These are phyloP conservation scores for Pseudoneurospora amorphoporcata DNA, from an alignment of 495 filamentous ascomycete genomes.

Conservation along the genomic window DNA sequence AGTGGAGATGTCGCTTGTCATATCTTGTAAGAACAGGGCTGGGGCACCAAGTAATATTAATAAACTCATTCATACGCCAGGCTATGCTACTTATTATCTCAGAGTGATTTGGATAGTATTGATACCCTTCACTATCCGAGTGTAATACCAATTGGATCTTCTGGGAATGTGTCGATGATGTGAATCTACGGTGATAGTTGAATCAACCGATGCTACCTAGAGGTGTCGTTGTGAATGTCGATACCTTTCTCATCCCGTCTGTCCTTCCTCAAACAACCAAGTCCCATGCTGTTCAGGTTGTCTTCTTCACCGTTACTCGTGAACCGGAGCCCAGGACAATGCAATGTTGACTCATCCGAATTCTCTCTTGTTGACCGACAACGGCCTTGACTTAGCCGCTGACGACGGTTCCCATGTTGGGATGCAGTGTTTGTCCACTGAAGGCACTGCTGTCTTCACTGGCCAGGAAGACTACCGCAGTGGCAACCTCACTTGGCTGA, in stretches of 20 bases:
- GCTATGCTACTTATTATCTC: background rate
- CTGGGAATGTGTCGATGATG: background rate
- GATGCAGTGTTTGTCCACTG: constrained; percentile 52
- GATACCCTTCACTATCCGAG: background rate
- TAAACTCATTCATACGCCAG: background rate
- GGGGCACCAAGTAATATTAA: background rate
- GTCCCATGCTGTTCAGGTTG: background rate
- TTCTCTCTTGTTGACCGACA: background rate
- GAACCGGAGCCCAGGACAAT: background rate
- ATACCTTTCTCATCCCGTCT: background rate
- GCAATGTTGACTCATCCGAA: background rate
- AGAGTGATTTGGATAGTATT: background rate
- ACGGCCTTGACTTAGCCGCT: constrained; percentile 36
- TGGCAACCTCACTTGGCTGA: constrained; percentile 71
- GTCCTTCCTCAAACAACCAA: background rate
- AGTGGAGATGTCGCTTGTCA: background rate
- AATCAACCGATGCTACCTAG: background rate
- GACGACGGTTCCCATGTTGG: constrained; percentile 55
- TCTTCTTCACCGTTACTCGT: background rate
- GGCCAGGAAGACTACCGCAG: constrained; percentile 79
- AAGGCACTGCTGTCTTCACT: constrained; percentile 63
- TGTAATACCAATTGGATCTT: background rate
- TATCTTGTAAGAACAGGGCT: background rate
- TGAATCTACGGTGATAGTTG: background rate
- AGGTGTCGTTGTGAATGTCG: background rate